Percentiles rank a stretch among this genome's conserved stretches.
Conservation (phyloP, 768 basidiomycete species). For the Boletus sp. region DNA sequence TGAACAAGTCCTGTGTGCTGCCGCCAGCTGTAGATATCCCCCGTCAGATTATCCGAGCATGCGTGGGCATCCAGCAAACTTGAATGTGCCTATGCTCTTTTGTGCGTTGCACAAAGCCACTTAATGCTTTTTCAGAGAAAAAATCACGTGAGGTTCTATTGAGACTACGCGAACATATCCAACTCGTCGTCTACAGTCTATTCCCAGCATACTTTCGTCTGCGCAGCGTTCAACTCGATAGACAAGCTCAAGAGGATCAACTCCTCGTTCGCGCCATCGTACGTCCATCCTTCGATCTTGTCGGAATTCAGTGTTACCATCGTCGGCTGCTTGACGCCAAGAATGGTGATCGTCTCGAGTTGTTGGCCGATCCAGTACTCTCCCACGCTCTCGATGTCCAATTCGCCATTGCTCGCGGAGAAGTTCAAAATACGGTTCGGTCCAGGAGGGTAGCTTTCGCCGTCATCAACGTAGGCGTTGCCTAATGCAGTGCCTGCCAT, state of each 20-base stretch:
- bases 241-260: constrained; percentile 39
- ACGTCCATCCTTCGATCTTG: constrained; percentile 38
- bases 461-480: constrained; percentile 70
- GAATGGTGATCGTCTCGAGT: constrained; percentile 53
- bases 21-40: no score
- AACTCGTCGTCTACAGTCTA: constrained; percentile 1
- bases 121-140: no score
- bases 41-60: no score
- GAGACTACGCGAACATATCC: no score
- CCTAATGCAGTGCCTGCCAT: constrained; percentile 52
- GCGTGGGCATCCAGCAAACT: no score
- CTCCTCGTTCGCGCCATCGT: constrained; percentile 38
- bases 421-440: constrained; percentile 49
- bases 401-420: constrained; percentile 30
- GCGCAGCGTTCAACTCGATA: constrained; percentile 43
- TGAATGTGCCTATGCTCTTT: no score
- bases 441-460: constrained; percentile 57
- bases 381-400: constrained; percentile 40
- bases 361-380: constrained; percentile 37
- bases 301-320: constrained; percentile 41
- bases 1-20: no score
- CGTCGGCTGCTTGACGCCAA: constrained; percentile 51
- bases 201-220: constrained; percentile 37
- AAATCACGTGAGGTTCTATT: no score
- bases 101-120: no score